A percentile compares a stretch with the other conserved stretches of the same genome.
Evolutionary conservation across 768 basidiomycete species (phyloP).

Genomic region (Serendipita sp.): DNA sequence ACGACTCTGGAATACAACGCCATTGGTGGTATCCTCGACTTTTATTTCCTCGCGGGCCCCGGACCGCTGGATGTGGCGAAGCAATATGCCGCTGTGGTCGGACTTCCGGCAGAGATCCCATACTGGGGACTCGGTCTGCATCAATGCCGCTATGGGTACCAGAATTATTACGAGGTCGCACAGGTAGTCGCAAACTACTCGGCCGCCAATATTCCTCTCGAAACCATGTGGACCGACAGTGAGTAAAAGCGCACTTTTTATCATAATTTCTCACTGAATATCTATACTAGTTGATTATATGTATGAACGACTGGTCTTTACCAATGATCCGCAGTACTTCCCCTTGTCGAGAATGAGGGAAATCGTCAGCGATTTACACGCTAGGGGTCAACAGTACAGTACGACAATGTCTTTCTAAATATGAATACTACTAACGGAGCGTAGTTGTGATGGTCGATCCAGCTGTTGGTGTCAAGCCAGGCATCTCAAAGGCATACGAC

Average conservation of each 20-base stretch:
- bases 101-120: slow-evolving; percentile 52
- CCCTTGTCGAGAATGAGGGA: too few relatives aligned
- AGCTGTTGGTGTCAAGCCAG: too few relatives aligned
- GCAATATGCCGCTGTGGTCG: slow-evolving; percentile 55
- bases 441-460: too few relatives aligned
- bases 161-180: slow-evolving; percentile 45
- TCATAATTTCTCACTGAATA: not conserved
- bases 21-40: slow-evolving; percentile 39
- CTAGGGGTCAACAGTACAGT: slow-evolving; percentile 43
- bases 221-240: slow-evolving; percentile 67
- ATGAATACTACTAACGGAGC: slow-evolving; percentile 65
- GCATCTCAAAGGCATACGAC: too few relatives aligned
- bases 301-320: slow-evolving; percentile 50
- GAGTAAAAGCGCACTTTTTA: not conserved
- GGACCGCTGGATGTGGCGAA: slow-evolving; percentile 35
- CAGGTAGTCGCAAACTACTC: slow-evolving; percentile 47
- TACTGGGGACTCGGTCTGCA: slow-evolving; percentile 63
- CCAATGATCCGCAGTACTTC: slow-evolving; percentile 47
- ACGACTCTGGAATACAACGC: slow-evolving; percentile 43
- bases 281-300: slow-evolving; percentile 32
- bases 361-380: slow-evolving; percentile 42
- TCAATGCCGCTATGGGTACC: slow-evolving; percentile 57
- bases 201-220: slow-evolving; percentile 44
- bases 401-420: too few relatives aligned
- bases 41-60: slow-evolving; percentile 41